phyloP scores from a whole-genome alignment of 257 asterid species.

The Solanum piurae region DNA sequence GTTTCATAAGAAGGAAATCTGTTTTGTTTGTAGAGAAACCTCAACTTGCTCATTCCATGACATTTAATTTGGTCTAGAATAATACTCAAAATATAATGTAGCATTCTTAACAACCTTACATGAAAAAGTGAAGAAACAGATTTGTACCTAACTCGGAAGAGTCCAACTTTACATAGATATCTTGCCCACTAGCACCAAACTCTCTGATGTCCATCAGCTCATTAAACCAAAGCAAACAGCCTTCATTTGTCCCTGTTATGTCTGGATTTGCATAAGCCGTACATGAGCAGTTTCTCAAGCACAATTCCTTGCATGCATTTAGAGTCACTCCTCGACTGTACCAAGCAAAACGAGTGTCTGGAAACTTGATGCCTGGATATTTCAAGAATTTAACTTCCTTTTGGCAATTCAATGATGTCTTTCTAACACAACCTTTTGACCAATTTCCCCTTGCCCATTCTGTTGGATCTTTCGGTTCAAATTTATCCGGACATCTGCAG shows the following conservation, averaged over 20 bases:
- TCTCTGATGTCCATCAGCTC: background rate
- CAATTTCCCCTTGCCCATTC: constrained; percentile 26
- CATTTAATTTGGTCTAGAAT: background rate
- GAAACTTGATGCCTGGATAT: constrained; percentile 16
- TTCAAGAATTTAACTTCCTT: constrained; percentile 10
- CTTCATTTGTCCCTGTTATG: background rate
- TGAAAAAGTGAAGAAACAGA: background rate
- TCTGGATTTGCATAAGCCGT: background rate
- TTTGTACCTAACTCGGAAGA: background rate
- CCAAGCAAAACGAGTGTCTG: constrained; percentile 10
- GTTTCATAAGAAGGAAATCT: background rate
- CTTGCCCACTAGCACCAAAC: background rate
- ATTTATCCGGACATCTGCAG: constrained; percentile 25
- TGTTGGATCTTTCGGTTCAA: constrained; percentile 11
- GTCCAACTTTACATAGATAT: background rate
- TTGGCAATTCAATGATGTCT: constrained; percentile 12
- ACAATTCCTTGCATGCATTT: constrained; percentile 5
- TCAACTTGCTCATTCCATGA: background rate
- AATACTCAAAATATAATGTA: background rate
- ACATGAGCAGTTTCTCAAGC: background rate
- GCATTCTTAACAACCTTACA: background rate
- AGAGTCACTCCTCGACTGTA: background rate
- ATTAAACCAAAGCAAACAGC: background rate
- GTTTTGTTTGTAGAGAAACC: background rate
- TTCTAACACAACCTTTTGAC: constrained; percentile 25